Evolutionary conservation across 805 yeast species (phyloP).

Genomic region (Suhomyces pyralidae): DNA sequence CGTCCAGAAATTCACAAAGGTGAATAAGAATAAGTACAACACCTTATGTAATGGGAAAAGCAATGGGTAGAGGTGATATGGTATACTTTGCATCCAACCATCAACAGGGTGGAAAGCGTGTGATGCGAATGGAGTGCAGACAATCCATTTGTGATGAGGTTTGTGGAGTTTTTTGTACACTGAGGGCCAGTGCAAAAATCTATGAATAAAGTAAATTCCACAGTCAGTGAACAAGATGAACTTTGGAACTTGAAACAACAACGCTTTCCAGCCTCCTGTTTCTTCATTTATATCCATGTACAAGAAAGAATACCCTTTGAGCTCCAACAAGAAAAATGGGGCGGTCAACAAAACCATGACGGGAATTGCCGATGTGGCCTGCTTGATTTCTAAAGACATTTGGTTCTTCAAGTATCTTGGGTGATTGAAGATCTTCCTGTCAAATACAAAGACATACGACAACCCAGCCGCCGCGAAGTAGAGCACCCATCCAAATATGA

Average conservation of each 20-base stretch:
- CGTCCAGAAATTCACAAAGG: constrained; percentile 96
- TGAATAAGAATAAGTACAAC: constrained; percentile 75
- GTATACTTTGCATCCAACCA: constrained; percentile 88
- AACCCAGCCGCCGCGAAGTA: constrained; percentile 72
- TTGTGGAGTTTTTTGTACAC: constrained; percentile 87
- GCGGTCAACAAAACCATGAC: constrained; percentile 80
- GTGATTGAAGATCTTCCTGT: constrained; percentile 87
- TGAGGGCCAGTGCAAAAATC: constrained; percentile 89
- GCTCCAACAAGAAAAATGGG: constrained; percentile 86
- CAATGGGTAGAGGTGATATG: constrained; percentile 91
- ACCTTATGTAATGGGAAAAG: constrained; percentile 89
- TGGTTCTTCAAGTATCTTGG: constrained; percentile 95
- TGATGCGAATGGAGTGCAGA: constrained; percentile 96
- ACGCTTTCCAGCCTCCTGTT: constrained; percentile 65
- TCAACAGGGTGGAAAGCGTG: constrained; percentile 99
- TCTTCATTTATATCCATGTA: constrained; percentile 63
- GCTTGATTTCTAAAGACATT: constrained; percentile 75
- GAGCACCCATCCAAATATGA: constrained; percentile 82
- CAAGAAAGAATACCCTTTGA: constrained; percentile 77
- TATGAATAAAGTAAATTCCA: constrained; percentile 86
- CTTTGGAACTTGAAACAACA: constrained; percentile 64
- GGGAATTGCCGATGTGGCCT: constrained; percentile 82
- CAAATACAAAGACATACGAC: constrained; percentile 79
- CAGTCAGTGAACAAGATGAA: constrained; percentile 93
- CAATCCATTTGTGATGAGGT: constrained; percentile 99